Evolutionary conservation across 345 rosid species (phyloP).

Genomic region (Melastoma malabathricum): DNA sequence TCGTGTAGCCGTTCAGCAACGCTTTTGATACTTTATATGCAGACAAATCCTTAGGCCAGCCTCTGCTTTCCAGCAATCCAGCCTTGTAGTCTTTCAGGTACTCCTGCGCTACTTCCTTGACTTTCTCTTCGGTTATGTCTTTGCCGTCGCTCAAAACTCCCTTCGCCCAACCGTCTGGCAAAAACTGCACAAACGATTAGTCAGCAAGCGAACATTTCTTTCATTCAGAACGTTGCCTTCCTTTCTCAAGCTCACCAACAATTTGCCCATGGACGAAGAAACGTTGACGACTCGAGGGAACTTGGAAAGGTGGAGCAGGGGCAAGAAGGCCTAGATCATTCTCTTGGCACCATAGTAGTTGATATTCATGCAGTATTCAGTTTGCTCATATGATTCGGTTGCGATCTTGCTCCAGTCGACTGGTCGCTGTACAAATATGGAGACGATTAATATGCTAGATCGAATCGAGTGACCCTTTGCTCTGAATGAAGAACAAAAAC

Average conservation of each 20-base stretch:
- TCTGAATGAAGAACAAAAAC: background rate
- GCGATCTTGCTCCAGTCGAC: slow-evolving; percentile 13
- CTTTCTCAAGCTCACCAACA: background rate
- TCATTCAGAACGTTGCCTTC: background rate
- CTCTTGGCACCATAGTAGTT: slow-evolving; percentile 37
- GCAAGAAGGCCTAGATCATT: slow-evolving; percentile 32
- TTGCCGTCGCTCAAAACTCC: slow-evolving; percentile 11
- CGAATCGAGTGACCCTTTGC: background rate
- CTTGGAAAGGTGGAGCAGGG: slow-evolving; percentile 14
- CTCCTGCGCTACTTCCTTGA: slow-evolving; percentile 16
- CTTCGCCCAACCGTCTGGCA: slow-evolving; percentile 16
- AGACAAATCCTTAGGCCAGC: slow-evolving; percentile 19
- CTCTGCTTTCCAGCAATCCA: slow-evolving; percentile 13
- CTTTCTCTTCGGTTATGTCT: slow-evolving; percentile 16
- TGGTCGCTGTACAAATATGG: too few relatives aligned
- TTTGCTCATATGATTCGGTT: slow-evolving; percentile 20
- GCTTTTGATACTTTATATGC: slow-evolving; percentile 20
- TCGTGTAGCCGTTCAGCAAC: slow-evolving; percentile 19
- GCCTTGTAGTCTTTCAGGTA: slow-evolving; percentile 17
- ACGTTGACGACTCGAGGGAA: slow-evolving; percentile 37
- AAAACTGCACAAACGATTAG: slow-evolving; percentile 4
- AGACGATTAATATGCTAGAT: background rate
- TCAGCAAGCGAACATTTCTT: too few relatives aligned
- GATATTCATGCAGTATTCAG: slow-evolving; percentile 21
- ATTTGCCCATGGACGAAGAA: slow-evolving; percentile 25